Base-by-base conservation (phyloP, 768 basidiomycete species). In the Fistulinella prunicolor region DNA sequence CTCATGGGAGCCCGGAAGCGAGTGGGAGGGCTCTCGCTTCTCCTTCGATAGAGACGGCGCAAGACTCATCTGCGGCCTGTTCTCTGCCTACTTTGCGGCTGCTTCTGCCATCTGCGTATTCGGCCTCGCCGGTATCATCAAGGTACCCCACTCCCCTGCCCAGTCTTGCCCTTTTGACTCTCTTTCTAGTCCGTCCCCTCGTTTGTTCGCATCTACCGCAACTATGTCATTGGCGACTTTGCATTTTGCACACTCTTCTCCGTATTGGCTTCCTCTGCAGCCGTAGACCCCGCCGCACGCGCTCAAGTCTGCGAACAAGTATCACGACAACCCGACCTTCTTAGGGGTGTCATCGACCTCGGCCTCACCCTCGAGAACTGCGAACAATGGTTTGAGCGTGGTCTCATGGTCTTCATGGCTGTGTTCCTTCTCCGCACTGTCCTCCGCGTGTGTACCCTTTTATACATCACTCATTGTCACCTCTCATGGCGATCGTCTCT, bases 291-390 rank as follows among this genome's bases (percentile, higher is more conserved):
- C 35, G 70, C 76, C 14, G 70, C 80, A 24, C 79, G 85, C 26
- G 72, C 82, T 1, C 74, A 73, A 16, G 66, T 87, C 2, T 91
- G 89, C 69, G 87, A 89, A 56, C 83, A 86, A 57, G 70, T 89
- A 22, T 84, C 85, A 4, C 75, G 81, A 41, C 84, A 89, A 46
- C 83, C 87, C 16, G 87, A 89, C 61, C 70, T 90, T 35, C 76
- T 89, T 67, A 80, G 81, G 9, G 81, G 80, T 55, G 66, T 88
- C 68, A 73, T 78, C 42, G 84, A 86, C 60, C 76, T 85, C 59
- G 88, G 87, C 0, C 72, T 90, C 57, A 86, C 77, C 57, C 66
- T 86, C 36, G 88, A 90, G 67, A 88, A 89, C 54, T 91, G 89
- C 62, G 89, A 91, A 60, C 75, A 77, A 48, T 88, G 85, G 84